Evolutionary conservation across 1,284 basidiomycete genomes (phyloP), one percentile per base, ranked within the genome.

Genomic region (Fomes fomentarius): DNA sequence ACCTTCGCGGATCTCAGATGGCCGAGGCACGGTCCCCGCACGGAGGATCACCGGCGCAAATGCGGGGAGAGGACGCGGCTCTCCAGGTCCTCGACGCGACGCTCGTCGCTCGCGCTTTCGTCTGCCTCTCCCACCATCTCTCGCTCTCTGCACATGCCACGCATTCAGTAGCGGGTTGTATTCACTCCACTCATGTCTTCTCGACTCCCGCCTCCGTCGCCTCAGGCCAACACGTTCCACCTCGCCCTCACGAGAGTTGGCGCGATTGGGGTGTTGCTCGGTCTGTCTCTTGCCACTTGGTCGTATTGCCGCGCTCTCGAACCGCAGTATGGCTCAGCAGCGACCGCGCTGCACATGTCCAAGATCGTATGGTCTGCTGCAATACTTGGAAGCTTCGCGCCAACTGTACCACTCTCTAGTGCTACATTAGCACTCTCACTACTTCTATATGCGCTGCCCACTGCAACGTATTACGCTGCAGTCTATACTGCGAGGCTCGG

Each of bases 381-480:
- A 33, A 66, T 66, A 31, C 56, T 72, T 4, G 75, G 69, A n/a
- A 65, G 71, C 52, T 64, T 76, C 50, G 64, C 69, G 4, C 75
- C 76, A n/a, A 69, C 62, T 8, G 52, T 68, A 12, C 56, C 71
- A 24, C 59, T 63, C 33, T 64, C 68, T 51, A 53, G 60, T 28
- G 69, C 73, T 30, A 52, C 74, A 43, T 61, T 82, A 11, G 68
- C 71, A 38, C 71, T 79, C 12, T 81, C 78, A 17, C 50, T 75
- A 2, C 64, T 81, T 26, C 67, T 87, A n/a, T 75, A 78, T 52
- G 64, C 76, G 30, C 76, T 86, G 37, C 86, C 90, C 1, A 76
- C 81, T 57, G 75, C 82, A 12, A 80, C 82, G 10, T 88, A 89
- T 61, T 87, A 82, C 79, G 70, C 80, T 22, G 78, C 83, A 22